These are phyloP conservation scores for Saitozyma podzolica DNA, from an alignment of 768 basidiomycete genomes.

Conservation along the genomic window DNA sequence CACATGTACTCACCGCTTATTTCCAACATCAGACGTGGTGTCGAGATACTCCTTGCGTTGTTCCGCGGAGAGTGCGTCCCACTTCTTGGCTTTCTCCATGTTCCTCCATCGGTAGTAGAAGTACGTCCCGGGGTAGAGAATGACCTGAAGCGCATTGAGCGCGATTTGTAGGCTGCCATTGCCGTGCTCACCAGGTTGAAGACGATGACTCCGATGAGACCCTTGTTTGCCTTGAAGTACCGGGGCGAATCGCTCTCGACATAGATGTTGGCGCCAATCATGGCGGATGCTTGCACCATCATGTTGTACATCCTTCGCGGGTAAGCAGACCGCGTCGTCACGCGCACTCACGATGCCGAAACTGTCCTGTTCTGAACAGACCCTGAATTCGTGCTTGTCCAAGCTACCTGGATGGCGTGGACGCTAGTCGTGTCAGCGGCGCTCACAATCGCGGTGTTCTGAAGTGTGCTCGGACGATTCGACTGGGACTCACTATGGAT, in stretches of 20 bases:
- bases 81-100: constrained; percentile 30
- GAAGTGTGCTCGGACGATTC: too few relatives aligned
- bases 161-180: too few relatives aligned
- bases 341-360: constrained; percentile 33
- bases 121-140: constrained; percentile 44
- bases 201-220: constrained; percentile 44
- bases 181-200: constrained; percentile 47
- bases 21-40: constrained; percentile 50
- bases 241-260: constrained; percentile 19
- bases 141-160: constrained; percentile 4
- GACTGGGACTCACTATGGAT: constrained; percentile 34
- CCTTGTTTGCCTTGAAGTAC: constrained; percentile 43
- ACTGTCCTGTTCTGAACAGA: constrained; percentile 51
- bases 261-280: constrained; percentile 45
- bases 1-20: constrained; percentile 22
- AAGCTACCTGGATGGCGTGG: constrained; percentile 51
- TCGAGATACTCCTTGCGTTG: constrained; percentile 46
- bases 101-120: constrained; percentile 48
- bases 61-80: constrained; percentile 43
- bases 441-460: too few relatives aligned
- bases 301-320: constrained; percentile 45
- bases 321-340: too few relatives aligned
- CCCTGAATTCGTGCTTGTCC: constrained; percentile 47
- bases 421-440: constrained; percentile 13
- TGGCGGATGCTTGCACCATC: constrained; percentile 43